Base-by-base conservation (phyloP, 1,139 yeast genomes). In the Nakaseomyces bracarensis region DNA sequence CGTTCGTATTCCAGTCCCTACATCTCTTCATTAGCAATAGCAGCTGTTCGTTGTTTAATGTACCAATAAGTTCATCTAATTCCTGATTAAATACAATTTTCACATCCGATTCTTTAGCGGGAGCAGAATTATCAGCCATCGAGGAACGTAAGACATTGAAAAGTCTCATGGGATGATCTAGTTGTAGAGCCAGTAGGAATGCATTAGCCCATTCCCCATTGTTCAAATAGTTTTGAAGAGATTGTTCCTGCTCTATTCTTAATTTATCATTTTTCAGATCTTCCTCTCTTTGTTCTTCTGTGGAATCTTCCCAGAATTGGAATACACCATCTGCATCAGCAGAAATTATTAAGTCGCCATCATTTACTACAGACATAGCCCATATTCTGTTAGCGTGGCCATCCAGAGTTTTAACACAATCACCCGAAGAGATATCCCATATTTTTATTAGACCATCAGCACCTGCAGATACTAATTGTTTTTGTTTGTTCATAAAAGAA, bases 311-410 rank as follows among this genome's bases (percentile, higher is more conserved):
- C 98, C 98, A 91, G 37, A 83, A 70, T 39, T 85, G 83, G 49
- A 91, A 73, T 38, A 85, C 82, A 42, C 97, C 96, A 63, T 91
- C 97, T 1, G 96, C 96, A 62, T 93, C 97, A 1, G 96, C 97
- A 43, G 87, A 77, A 1, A 85, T 75, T 46, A 91, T 72, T 42
- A 72, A 71, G 11, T 72, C 72, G 20, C 94, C 95, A 51, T 82
- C 83, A 26, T 74, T 67, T 47, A 75, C 70, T 1, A 74, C 69
- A 41, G 79, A 79, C 45, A 91, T 64, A 0, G 96, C 84, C 99
- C 98, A 93, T 40, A 91, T 87, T 65, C 95, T 77, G 63, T 89
- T 94, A 48, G 81, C 86, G 61, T 91, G 99, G 52, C 84, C 84
- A 63, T 89, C 96, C 44, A 87, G 69, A 0, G 97, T 89, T 48